Percentiles rank a stretch among this genome's conserved stretches.
Conservation (phyloP, 768 basidiomycete species). For the Mycena sanguinolenta region DNA sequence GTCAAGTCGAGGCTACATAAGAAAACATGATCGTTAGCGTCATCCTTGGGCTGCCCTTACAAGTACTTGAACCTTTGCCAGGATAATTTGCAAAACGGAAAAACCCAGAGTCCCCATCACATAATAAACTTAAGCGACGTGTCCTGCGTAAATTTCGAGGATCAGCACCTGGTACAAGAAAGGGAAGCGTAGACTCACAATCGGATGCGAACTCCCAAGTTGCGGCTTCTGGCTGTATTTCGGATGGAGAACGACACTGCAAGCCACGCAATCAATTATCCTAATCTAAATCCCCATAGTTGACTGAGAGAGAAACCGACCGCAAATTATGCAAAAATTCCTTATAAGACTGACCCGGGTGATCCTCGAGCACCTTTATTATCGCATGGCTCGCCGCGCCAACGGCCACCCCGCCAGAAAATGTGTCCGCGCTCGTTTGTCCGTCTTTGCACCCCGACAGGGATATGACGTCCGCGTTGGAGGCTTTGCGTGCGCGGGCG, state of each 20-base stretch:
- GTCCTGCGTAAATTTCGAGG: constrained; percentile 11
- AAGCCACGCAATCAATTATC: too few relatives aligned
- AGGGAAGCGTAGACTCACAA: constrained; percentile 53
- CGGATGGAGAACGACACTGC: constrained; percentile 44
- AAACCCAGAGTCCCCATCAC: constrained; percentile 1
- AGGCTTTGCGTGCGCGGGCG: constrained; percentile 58
- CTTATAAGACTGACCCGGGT: constrained; percentile 74
- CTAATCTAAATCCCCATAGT: too few relatives aligned
- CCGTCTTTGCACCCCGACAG: constrained; percentile 80
- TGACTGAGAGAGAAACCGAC: constrained; percentile 48
- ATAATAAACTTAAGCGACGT: constrained; percentile 26
- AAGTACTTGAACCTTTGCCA: too few relatives aligned
- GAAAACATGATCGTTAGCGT: too few relatives aligned
- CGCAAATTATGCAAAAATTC: constrained; percentile 71
- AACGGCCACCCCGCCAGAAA: constrained; percentile 71
- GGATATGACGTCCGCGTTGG: constrained; percentile 85
- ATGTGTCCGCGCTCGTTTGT: constrained; percentile 81
- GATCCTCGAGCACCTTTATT: constrained; percentile 59
- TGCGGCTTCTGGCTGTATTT: constrained; percentile 81
- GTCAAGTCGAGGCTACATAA: too few relatives aligned
- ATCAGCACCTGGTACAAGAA: not conserved
- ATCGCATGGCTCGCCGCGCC: constrained; percentile 88
- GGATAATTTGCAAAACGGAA: too few relatives aligned
- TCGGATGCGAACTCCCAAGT: constrained; percentile 78
- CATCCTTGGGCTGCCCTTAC: too few relatives aligned